Base-by-base conservation (phyloP, 2,329 filamentous ascomycete genomes). In the Aspergillus sergii region DNA sequence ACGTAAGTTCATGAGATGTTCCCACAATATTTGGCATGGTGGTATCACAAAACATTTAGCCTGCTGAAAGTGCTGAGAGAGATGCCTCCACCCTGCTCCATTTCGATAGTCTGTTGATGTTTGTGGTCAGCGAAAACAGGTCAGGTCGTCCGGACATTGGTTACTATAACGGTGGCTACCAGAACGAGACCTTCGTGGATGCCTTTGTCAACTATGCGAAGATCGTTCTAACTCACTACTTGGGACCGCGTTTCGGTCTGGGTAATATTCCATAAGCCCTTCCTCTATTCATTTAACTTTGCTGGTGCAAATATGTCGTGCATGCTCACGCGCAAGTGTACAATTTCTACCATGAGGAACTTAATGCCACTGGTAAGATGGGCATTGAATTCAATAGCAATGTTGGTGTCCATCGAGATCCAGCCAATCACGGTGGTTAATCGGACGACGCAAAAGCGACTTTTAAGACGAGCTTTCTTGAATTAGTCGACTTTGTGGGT, bases 341-440 rank as follows among this genome's bases (percentile, higher is more conserved):
- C 67, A 80, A 76, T 54, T 75, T 81, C 51, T 81, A 79, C 48
- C 81, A 82, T 57, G 69, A 76, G 7, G 58, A 10, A 69, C 75
- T 65, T 73, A 84, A 72, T n/a, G 85, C 30, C 75, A 86, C 68
- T 74, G 84, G 34, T 1, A 68, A 69, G 28, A 61, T 76, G 10
- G 77, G 73, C 1, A 71, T 82, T 60, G 80, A 80, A 14, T 82
- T 83, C 11, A 79, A 84, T 57, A 76, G 82, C 68, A 85, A 85
- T 66, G 85, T 86, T 60, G 84, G 79, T 6, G 79, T 86, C 3
- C 82, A 84, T 0, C 76, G 75, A 0, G 72, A 84, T 30, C 69
- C 73, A 12, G 23, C 23, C 3, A 23, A 3, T 1, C 23, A 23
- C n/a, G n/a, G n/a, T n/a, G n/a, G n/a, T n/a, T n/a, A n/a, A n/a